Conservation (phyloP, 225 moss, liverwort and hornwort genomes). For the Neckera pumila region DNA sequence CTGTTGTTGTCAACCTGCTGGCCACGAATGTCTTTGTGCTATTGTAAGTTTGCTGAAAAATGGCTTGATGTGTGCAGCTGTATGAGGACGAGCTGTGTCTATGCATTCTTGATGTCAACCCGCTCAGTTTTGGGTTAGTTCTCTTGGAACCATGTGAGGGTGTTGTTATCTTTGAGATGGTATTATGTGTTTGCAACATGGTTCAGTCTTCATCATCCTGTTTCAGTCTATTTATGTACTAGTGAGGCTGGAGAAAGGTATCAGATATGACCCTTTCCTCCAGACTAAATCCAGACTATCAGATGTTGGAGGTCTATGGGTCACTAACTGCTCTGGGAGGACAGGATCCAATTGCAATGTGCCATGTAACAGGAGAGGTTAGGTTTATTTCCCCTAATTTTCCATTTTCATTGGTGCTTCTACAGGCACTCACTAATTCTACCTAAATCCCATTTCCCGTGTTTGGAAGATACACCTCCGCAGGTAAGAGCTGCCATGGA, state of each 20-base stretch:
- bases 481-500: conserved; percentile 5
- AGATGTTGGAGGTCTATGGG: background rate
- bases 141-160: background rate
- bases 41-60: background rate
- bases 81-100: conserved; percentile 53
- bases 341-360: background rate
- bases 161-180: background rate
- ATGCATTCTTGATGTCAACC: conserved; percentile 52
- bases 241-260: background rate
- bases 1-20: background rate
- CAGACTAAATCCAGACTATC: background rate
- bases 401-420: background rate
- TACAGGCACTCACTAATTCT: conserved; percentile 47
- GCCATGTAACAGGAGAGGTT: background rate
- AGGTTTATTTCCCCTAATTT: background rate
- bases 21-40: background rate
- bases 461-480: conserved; percentile 55
- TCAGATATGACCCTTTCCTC: background rate
- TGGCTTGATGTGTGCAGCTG: conserved; percentile 15
- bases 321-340: background rate
- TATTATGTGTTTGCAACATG: background rate
- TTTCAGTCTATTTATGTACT: background rate
- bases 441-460: conserved; percentile 44
- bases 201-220: background rate
- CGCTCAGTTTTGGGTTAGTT: conserved; percentile 36